Base-by-base conservation (phyloP, 345 rosid species). In the Corchorus capsularis region DNA sequence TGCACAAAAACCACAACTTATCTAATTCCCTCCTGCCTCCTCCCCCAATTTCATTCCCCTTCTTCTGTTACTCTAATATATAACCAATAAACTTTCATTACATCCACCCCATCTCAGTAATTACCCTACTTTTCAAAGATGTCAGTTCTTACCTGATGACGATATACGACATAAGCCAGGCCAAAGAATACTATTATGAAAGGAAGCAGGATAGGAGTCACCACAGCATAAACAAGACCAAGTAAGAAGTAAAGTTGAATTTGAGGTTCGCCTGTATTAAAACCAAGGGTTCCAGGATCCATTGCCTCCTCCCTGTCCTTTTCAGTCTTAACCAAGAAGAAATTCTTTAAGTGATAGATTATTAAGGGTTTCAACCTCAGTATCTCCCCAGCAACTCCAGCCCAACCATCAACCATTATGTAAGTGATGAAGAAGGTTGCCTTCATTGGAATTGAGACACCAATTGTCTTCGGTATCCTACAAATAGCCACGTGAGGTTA, bases 331-430 rank as follows among this genome's bases (percentile, higher is more conserved):
- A 93, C 99, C 67, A 93, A 39, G 82, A 96, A 93, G 75, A 83
- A 87, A 65, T 82, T 93, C 77, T 96, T 96, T 72, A 93, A 71
- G 84, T 92, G 99, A 69, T 87, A 93, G 27, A 96, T 84, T 72
- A 95, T 83, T 73, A 95, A 83, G 6, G 97, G 96, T 77, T 87
- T 92, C 78, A 95, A 69, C 81, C 99, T 84, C 19, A 95, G 79
- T 63, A 93, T 93, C 85, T 95, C 98, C 56, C 90, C 99, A 5
- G 99, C 99, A 27, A 90, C 96, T 79, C 99, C 98, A 41, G 99
- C 98, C 98, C 99, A 95, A 65, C 99, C 99, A 32, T 93, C 99
- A 19, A 93, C 99, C 98, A 93, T 94, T 67, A 93, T 86, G 74
- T 91, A 94, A 6, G 98, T 94, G 68, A 94, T 93, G 85, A 94